These are phyloP conservation scores for Helicostylum pulchrum DNA, from an alignment of 192 early-diverging fungal species.

Conservation along the genomic window DNA sequence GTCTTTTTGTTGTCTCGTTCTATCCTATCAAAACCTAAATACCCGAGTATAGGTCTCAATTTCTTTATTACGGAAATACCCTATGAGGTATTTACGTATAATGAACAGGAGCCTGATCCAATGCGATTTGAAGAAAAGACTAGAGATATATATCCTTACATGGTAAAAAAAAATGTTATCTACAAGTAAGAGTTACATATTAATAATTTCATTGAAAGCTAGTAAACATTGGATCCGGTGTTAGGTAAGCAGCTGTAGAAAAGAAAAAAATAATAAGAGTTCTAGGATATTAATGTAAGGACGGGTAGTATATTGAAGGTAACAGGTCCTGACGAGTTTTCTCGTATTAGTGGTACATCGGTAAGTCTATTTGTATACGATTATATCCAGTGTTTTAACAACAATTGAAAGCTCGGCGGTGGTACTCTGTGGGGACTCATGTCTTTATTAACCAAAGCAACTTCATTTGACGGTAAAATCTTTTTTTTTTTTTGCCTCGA, in stretches of 20 bases:
- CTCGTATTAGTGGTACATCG: slow-evolving; percentile 85
- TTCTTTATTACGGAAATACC: slow-evolving; percentile 90
- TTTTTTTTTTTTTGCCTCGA: not conserved
- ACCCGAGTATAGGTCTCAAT: slow-evolving; percentile 63
- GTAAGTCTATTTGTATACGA: slow-evolving; percentile 30
- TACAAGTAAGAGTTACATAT: no score
- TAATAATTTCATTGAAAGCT: slow-evolving; percentile 44
- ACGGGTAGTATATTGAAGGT: slow-evolving; percentile 81
- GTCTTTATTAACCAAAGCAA: slow-evolving; percentile 82
- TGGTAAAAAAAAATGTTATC: slow-evolving; percentile 43
- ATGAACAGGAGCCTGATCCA: slow-evolving; percentile 66
- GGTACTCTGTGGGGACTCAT: slow-evolving; percentile 96
- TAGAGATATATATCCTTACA: slow-evolving; percentile 81
- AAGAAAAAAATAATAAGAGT: not conserved
- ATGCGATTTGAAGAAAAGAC: slow-evolving; percentile 55
- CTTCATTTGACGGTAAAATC: slow-evolving; percentile 77
- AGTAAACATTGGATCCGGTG: slow-evolving; percentile 97
- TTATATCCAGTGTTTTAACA: slow-evolving; percentile 2
- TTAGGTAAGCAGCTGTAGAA: slow-evolving; percentile 50
- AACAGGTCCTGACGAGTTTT: slow-evolving; percentile 78
- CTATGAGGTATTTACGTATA: slow-evolving; percentile 92
- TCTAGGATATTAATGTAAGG: not conserved
- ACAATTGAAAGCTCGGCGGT: slow-evolving; percentile 68
- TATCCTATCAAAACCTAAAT: not conserved
- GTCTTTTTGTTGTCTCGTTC: no score